Conservation (phyloP, 345 rosid genomes). For the Zanthoxylum bungeanum region DNA sequence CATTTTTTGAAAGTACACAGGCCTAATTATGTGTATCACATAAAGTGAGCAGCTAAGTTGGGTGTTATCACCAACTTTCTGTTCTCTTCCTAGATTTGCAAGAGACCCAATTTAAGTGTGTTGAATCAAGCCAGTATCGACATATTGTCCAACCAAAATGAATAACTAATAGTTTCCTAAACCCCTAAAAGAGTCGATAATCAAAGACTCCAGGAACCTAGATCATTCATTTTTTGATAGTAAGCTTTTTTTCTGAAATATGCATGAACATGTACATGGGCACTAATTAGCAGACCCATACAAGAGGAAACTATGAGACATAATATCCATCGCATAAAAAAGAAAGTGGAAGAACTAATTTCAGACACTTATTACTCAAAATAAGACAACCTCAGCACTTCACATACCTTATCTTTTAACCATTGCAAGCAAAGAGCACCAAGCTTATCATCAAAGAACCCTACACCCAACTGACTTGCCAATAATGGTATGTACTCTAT, state of each 20-base stretch:
- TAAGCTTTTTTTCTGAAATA: background rate
- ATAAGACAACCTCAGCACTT: background rate
- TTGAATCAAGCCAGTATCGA: background rate
- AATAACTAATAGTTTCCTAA: background rate
- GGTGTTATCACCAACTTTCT: background rate
- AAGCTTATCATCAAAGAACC: slow-evolving; percentile 80
- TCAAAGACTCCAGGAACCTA: background rate
- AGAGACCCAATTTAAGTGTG: background rate
- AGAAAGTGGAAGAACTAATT: background rate
- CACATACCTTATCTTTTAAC: slow-evolving; percentile 73
- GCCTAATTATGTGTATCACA: too few species aligned
- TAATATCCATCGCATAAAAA: background rate
- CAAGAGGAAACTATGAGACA: background rate
- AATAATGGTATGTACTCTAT: slow-evolving; percentile 58
- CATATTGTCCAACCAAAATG: background rate
- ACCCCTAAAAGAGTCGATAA: background rate
- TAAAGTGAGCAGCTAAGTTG: background rate
- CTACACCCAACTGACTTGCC: slow-evolving; percentile 74
- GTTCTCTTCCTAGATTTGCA: background rate
- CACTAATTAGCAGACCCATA: background rate
- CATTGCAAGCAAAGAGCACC: slow-evolving; percentile 90
- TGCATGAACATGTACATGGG: background rate
- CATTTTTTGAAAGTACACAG: background rate
- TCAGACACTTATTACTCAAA: background rate
- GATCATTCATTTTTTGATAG: background rate